Evolutionary conservation across 1,284 basidiomycete genomes (phyloP).

Genomic region (Coniferiporia weirii): DNA sequence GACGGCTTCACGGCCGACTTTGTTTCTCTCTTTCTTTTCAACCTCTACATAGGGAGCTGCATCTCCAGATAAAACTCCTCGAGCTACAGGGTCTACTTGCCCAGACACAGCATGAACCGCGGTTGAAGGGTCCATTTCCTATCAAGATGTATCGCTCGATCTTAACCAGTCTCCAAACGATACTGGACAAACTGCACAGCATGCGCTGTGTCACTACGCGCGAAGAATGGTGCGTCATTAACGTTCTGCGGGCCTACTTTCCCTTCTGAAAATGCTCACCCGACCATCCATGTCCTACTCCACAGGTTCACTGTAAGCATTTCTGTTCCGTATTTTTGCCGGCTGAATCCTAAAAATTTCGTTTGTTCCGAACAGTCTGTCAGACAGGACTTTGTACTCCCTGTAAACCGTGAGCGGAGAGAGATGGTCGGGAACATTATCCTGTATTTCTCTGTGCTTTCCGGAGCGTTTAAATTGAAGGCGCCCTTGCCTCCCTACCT

Average conservation of each 20-base stretch:
- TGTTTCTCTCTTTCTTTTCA: not conserved
- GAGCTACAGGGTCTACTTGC: conserved; percentile 76
- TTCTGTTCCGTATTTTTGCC: not conserved
- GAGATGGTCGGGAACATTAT: conserved; percentile 95
- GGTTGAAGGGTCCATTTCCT: conserved; percentile 91
- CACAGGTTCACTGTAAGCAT: conserved; percentile 59
- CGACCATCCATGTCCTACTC: conserved; percentile 1
- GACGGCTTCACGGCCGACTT: not conserved
- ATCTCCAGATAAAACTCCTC: conserved; percentile 87
- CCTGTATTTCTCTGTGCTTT: conserved; percentile 84
- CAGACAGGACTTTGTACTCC: conserved; percentile 80
- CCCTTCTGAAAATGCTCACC: not conserved
- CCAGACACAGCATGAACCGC: conserved; percentile 89
- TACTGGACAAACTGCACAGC: conserved; percentile 85
- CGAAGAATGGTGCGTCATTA: conserved; percentile 74
- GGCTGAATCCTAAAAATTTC: too few species aligned
- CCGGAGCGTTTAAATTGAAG: conserved; percentile 84
- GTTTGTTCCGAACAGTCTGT: conserved; percentile 46
- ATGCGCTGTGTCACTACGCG: conserved; percentile 94
- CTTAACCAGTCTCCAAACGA: conserved; percentile 81
- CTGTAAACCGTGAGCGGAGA: conserved; percentile 79
- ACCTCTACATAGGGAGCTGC: conserved; percentile 69
- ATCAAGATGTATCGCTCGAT: conserved; percentile 78
- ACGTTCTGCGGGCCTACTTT: not conserved
- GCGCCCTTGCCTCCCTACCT: conserved; percentile 92